Evolutionary conservation across 768 basidiomycete genomes (phyloP).

Genomic region (Strobilomyces confusus): DNA sequence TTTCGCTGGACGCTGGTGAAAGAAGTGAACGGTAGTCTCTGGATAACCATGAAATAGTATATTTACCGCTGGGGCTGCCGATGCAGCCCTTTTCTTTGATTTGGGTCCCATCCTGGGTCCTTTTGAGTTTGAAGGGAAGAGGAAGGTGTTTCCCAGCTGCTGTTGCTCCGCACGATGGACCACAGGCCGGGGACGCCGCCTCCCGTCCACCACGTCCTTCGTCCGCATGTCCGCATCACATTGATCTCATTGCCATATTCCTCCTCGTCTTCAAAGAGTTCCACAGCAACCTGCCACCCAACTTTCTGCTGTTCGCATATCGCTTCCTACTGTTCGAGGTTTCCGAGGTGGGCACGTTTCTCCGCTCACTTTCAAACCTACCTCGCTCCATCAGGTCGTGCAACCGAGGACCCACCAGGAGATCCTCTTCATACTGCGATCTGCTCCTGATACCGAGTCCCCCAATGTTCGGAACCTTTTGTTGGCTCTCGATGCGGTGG

Average conservation of each 20-base stretch:
- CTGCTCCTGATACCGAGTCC: conserved; percentile 43
- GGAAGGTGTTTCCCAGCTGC: conserved; percentile 22
- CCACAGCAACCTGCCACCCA: conserved; percentile 48
- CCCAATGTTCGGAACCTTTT: conserved; percentile 44
- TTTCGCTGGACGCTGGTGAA: conserved; percentile 46
- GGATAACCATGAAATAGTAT: neutral
- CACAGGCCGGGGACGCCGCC: conserved; percentile 44
- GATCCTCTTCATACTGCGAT: conserved; percentile 41
- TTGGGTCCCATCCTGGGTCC: conserved; percentile 25
- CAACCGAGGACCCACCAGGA: conserved; percentile 55
- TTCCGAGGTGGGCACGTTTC: conserved; percentile 48
- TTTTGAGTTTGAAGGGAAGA: conserved; percentile 2
- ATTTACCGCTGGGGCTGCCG: conserved; percentile 27
- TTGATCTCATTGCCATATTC: conserved; percentile 62
- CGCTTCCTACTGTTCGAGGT: conserved; percentile 67
- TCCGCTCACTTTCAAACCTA: neutral
- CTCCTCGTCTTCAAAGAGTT: conserved; percentile 60
- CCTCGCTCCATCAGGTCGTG: conserved; percentile 45
- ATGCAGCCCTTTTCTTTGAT: conserved; percentile 33
- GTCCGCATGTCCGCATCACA: conserved; percentile 80
- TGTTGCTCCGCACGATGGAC: conserved; percentile 18
- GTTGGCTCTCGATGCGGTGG: conserved; percentile 41
- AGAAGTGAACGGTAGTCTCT: neutral
- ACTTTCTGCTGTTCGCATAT: conserved; percentile 60
- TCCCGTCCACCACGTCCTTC: conserved; percentile 61